Evolutionary conservation across 2,329 filamentous ascomycete species (phyloP), one percentile per base, ranked within the genome.

Genomic region (Fusarium lyarnte): DNA sequence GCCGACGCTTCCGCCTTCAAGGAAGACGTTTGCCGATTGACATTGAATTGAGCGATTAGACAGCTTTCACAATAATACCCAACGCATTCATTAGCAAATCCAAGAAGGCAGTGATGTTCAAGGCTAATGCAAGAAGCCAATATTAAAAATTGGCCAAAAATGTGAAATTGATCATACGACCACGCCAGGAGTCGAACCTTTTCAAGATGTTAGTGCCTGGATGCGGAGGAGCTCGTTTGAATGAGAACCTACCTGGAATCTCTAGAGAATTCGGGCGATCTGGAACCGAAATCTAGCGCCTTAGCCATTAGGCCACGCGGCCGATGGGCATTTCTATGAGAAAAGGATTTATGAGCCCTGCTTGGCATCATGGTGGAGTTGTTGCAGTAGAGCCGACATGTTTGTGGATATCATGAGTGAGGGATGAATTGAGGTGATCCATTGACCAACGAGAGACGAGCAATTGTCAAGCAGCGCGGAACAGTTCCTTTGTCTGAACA

Each of bases 141-240:
- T 31, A 23, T 55, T 53, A n/a, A 46, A 33, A 42, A 35, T 6
- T 11, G 23, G 19, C 8, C 60, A 70, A 58, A 55, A 58, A 61
- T 52, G 42, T 43, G 31, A 42, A 13, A 31, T 49, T 58, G 51
- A 59, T 64, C 51, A 59, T 63, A 39, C 72, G 72, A 75, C 73
- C 73, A 74, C 70, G 73, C 73, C 72, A 75, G 72, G 73, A 74
- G 61, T 75, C 73, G 70, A 75, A 73, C 70, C 67, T 74, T 60
- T 51, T 49, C 6, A 11, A 29, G 21, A 8, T 66, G 60, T 66
- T 69, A 71, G 52, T 49, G 46, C 5, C 27, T 45, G n/a, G 5
- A n/a, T 7, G 52, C 12, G 17, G 21, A n/a, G n/a, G 39, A 33
- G 23, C 6, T 38, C 10, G 17, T 21, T 29, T 42, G 27, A 42